These are phyloP conservation scores for Moesziomyces parantarcticus DNA, from an alignment of 1,284 basidiomycete genomes.

Conservation along the genomic window DNA sequence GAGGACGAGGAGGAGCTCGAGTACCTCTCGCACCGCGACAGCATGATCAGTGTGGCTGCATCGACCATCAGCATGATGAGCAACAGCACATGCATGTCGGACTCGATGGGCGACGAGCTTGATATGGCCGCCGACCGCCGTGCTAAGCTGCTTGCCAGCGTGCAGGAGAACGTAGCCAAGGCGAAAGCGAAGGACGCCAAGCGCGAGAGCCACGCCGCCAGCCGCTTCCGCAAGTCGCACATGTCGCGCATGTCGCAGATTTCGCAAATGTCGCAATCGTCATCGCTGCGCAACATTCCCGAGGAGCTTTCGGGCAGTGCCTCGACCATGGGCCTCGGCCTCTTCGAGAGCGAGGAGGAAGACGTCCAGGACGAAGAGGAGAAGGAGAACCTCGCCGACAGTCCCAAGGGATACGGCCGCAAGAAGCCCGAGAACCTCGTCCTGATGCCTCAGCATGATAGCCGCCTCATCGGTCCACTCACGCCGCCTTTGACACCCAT, in stretches of 20 bases:
- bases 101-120: slow-evolving; percentile 44
- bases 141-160: slow-evolving; percentile 43
- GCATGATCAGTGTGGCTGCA: slow-evolving; percentile 45
- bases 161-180: slow-evolving; percentile 44
- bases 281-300: slow-evolving; percentile 42
- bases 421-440: slow-evolving; percentile 30
- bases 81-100: slow-evolving; percentile 50
- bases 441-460: slow-evolving; percentile 27
- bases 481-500: slow-evolving; percentile 45
- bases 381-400: slow-evolving; percentile 26
- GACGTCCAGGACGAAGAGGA: slow-evolving; percentile 22
- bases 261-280: slow-evolving; percentile 14
- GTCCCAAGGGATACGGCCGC: slow-evolving; percentile 8
- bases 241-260: slow-evolving; percentile 9
- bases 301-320: slow-evolving; percentile 30
- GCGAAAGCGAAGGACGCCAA: slow-evolving; percentile 36
- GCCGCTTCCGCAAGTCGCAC: slow-evolving; percentile 26
- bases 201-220: slow-evolving; percentile 38
- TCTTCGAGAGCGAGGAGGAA: slow-evolving; percentile 43
- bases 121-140: slow-evolving; percentile 41
- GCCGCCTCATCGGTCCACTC: slow-evolving; percentile 22
- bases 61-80: slow-evolving; percentile 51
- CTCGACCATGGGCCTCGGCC: slow-evolving; percentile 37
- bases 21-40: slow-evolving; percentile 33
- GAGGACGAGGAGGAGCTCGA: slow-evolving; percentile 25